phyloP scores from a whole-genome alignment of 2,329 filamentous ascomycete species.

The Colletotrichum noveboracense region DNA sequence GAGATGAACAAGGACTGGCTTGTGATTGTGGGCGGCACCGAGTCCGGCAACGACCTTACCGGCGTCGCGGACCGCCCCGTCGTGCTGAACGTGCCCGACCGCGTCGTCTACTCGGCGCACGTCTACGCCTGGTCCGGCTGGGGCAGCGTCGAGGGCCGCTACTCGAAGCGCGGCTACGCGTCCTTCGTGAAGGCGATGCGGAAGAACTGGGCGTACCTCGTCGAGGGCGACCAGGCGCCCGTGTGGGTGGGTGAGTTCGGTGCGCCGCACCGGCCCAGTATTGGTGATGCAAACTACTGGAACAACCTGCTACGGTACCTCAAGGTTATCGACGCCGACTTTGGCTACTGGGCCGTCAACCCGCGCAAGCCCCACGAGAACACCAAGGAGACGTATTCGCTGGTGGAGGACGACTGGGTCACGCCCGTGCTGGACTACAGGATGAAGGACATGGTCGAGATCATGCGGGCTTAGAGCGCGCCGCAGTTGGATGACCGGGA shows the following conservation, averaged over 20 bases:
- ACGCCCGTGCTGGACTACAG: conserved; percentile 67
- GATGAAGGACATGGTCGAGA: conserved; percentile 64
- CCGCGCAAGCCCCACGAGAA: conserved; percentile 66
- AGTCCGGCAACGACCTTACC: conserved; percentile 69
- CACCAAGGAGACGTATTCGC: conserved; percentile 63
- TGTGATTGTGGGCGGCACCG: conserved; percentile 71
- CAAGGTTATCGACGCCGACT: conserved; percentile 64
- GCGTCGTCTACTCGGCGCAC: conserved; percentile 71
- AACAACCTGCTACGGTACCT: conserved; percentile 65
- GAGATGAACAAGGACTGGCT: conserved; percentile 67
- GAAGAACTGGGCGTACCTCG: conserved; percentile 69
- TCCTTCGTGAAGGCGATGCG: conserved; percentile 69
- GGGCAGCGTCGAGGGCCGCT: conserved; percentile 65
- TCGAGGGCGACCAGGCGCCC: conserved; percentile 60
- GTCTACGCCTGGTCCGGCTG: conserved; percentile 75
- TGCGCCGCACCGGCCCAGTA: conserved; percentile 55
- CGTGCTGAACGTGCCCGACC: conserved; percentile 56
- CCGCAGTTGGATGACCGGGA: background rate
- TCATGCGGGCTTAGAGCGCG: conserved; percentile 43
- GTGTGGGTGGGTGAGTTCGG: conserved; percentile 76
- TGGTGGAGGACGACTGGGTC: conserved; percentile 68
- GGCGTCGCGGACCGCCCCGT: conserved; percentile 62
- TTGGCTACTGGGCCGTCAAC: conserved; percentile 75
- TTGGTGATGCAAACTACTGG: conserved; percentile 70
- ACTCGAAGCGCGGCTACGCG: conserved; percentile 63